Conservation (phyloP, 2,329 filamentous ascomycete genomes). For the Verticillium nonalfalfae region DNA sequence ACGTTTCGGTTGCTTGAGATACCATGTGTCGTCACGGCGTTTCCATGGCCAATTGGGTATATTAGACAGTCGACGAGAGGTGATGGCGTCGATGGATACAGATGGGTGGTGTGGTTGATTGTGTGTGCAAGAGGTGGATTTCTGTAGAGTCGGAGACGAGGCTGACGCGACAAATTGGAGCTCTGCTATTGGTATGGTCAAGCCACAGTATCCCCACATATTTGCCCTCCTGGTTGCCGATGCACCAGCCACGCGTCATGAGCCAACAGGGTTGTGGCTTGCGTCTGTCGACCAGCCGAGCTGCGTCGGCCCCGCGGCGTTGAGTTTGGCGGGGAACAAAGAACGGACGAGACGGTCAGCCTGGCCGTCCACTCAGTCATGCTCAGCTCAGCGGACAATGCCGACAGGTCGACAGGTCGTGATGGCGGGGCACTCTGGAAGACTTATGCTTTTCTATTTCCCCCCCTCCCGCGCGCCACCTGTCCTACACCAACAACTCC, state of each 20-base stretch:
- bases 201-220: not conserved
- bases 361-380: too few relatives aligned
- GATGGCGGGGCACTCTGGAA: not conserved
- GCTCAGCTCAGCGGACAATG: too few relatives aligned
- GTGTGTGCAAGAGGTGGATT: not conserved
- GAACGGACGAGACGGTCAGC: not conserved
- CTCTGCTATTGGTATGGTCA: not conserved
- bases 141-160: not conserved
- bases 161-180: conserved; percentile 1
- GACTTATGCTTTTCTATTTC: not conserved
- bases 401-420: not conserved
- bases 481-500: not conserved
- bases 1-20: conserved; percentile 1
- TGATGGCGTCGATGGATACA: not conserved
- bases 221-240: not conserved
- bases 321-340: not conserved
- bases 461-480: not conserved
- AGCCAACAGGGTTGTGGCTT: not conserved
- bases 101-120: not conserved
- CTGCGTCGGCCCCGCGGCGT: not conserved
- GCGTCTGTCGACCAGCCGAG: not conserved
- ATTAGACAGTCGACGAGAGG: not conserved
- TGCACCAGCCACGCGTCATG: not conserved
- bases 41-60: conserved; percentile 4
- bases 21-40: not conserved